phyloP scores from a whole-genome alignment of 1,284 basidiomycete genomes.

The Heliocybe sulcata region DNA sequence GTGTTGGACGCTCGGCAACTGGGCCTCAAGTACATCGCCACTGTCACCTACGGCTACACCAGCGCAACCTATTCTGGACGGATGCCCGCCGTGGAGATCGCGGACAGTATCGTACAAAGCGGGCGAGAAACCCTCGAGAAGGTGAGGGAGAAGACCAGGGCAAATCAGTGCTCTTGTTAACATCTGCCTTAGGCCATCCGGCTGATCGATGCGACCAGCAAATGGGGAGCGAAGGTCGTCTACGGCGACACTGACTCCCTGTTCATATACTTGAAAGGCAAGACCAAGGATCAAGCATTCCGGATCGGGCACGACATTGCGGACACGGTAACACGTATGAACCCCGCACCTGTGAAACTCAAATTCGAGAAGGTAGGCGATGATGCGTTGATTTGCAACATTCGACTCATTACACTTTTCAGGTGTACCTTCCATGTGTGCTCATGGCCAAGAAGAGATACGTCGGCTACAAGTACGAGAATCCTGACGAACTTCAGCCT shows the following conservation, averaged over 20 bases:
- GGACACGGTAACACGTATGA: conserved; percentile 77
- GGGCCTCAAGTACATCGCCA: conserved; percentile 80
- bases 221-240: conserved; percentile 87
- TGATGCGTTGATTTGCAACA: neutral
- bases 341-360: conserved; percentile 89
- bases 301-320: conserved; percentile 90
- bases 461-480: conserved; percentile 94
- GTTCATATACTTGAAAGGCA: conserved; percentile 86
- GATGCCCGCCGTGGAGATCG: conserved; percentile 98
- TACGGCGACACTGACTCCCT: conserved; percentile 99
- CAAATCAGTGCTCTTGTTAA: conserved; percentile 1
- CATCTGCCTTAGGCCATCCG: conserved; percentile 64
- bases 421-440: conserved; percentile 93
- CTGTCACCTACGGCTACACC: conserved; percentile 95
- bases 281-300: conserved; percentile 91
- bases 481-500: conserved; percentile 70
- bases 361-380: conserved; percentile 96
- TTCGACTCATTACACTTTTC: neutral
- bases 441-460: conserved; percentile 96
- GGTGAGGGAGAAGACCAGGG: conserved; percentile 31
- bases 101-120: conserved; percentile 95
- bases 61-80: conserved; percentile 90
- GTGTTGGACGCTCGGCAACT: conserved; percentile 86
- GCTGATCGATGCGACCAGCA: conserved; percentile 67
- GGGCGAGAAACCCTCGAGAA: conserved; percentile 95